These are phyloP conservation scores for Oryza meyeriana DNA, from an alignment of 176 grass and related monocot genomes.

Conservation along the genomic window DNA sequence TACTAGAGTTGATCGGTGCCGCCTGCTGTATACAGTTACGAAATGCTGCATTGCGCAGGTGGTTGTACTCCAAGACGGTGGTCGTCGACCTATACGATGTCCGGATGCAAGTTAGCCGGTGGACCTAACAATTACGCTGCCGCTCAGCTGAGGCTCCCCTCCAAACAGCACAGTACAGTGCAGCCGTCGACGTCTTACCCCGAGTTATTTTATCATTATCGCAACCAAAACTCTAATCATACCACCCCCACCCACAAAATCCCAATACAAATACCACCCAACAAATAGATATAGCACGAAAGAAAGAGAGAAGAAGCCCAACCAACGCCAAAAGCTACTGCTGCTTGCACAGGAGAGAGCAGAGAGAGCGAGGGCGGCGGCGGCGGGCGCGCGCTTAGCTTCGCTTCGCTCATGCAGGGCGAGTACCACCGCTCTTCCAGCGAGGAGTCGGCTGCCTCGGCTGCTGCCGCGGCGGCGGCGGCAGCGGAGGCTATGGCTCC, in stretches of 20 bases:
- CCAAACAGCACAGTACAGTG: conserved; percentile 47
- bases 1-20: background rate
- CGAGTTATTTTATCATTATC: conserved; percentile 47
- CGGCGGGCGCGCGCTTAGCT: too few relatives aligned
- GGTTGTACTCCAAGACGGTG: background rate
- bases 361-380: conserved; percentile 16
- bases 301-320: background rate
- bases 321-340: conserved; percentile 48
- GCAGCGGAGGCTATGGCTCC: conserved; percentile 30
- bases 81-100: conserved; percentile 2
- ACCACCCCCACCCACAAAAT: conserved; percentile 31
- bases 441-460: conserved; percentile 40
- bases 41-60: background rate
- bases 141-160: conserved; percentile 8
- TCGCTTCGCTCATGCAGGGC: conserved; percentile 45
- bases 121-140: conserved; percentile 32
- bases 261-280: conserved; percentile 49
- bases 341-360: background rate
- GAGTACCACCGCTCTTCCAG: conserved; percentile 54
- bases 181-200: conserved; percentile 39
- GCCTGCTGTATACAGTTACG: background rate
- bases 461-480: background rate
- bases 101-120: conserved; percentile 28
- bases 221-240: conserved; percentile 53
- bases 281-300: conserved; percentile 43